Evolutionary conservation across 345 rosid genomes (phyloP).

Genomic region (Streptanthus diversifolius): DNA sequence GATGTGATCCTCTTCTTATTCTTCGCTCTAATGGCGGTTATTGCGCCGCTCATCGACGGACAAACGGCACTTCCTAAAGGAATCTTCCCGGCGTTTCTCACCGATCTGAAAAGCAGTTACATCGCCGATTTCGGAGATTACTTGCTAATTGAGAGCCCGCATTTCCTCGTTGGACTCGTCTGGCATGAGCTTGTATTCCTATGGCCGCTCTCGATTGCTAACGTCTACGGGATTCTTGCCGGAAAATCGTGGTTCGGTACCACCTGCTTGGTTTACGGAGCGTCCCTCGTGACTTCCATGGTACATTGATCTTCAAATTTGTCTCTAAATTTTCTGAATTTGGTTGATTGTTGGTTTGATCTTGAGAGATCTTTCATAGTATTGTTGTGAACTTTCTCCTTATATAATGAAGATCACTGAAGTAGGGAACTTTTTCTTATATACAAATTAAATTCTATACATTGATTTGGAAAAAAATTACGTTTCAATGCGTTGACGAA

Average conservation of each 20-base stretch:
- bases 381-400: too few relatives aligned
- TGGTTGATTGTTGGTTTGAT: background rate
- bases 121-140: conserved; percentile 53
- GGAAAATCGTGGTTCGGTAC: conserved; percentile 64
- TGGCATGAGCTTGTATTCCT: conserved; percentile 68
- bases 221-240: conserved; percentile 49
- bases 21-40: conserved; percentile 51
- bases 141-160: conserved; percentile 61
- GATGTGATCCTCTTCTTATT: conserved; percentile 52
- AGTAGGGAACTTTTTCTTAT: too few relatives aligned
- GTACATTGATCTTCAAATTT: conserved; percentile 34
- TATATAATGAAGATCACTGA: too few relatives aligned
- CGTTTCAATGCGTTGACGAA: too few relatives aligned
- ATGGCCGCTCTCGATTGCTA: conserved; percentile 72
- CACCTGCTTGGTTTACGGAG: conserved; percentile 73
- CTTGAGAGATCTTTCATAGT: too few relatives aligned
- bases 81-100: conserved; percentile 51
- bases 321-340: background rate
- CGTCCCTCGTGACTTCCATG: conserved; percentile 59
- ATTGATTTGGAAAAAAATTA: too few relatives aligned
- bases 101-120: conserved; percentile 47
- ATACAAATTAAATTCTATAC: too few relatives aligned
- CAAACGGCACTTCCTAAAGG: conserved; percentile 50
- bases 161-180: conserved; percentile 62
- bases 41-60: conserved; percentile 56